A percentile compares a stretch with the other conserved stretches of the same genome.
Conservation (phyloP, 306 rosid genomes). For the cucumber (Cucumis sativus) region Cucumber_9930_V3 NC_026659.2:24363001-24363500, state of each 20-base stretch:
- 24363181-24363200: background rate
- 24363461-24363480: background rate
- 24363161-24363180: background rate
- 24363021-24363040: conserved; percentile 63
- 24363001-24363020: conserved; percentile 68
- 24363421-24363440: background rate
- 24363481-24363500: background rate
- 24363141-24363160: background rate
- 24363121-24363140: background rate
- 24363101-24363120: background rate
- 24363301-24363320: background rate
- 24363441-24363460: background rate
- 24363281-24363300: conserved; percentile 1
- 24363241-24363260: background rate
- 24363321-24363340: background rate
- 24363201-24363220: background rate
- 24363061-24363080: conserved; percentile 94
- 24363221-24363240: background rate
- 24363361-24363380: background rate
- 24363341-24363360: background rate
- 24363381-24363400: background rate
- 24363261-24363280: background rate
- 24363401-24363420: background rate
- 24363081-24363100: conserved; percentile 10
- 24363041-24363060: conserved; percentile 61